Conservation (phyloP, 352 stramenopile genomes). For the Phytophthora vignae region DNA sequence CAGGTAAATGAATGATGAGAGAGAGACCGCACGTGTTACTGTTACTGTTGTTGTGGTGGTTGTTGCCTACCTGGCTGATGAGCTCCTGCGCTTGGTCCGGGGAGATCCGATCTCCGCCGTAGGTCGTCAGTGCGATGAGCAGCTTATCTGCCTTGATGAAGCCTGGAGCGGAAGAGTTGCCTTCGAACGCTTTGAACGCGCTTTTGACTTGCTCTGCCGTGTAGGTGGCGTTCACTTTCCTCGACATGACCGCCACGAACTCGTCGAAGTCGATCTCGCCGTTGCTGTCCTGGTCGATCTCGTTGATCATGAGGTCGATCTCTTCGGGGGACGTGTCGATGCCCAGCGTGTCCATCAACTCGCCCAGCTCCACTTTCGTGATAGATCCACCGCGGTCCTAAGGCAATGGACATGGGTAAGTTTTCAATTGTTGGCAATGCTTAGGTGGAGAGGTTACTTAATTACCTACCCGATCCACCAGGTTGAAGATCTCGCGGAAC, state of each 20-base stretch:
- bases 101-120: slow-evolving; percentile 92
- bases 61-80: slow-evolving; percentile 76
- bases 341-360: slow-evolving; percentile 94
- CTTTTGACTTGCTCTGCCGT: slow-evolving; percentile 93
- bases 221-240: slow-evolving; percentile 95
- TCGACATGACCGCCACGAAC: slow-evolving; percentile 95
- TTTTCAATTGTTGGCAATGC: background rate
- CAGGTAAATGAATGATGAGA: slow-evolving; percentile 8
- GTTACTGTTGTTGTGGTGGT: background rate
- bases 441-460: background rate
- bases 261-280: slow-evolving; percentile 96
- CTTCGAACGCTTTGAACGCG: slow-evolving; percentile 88
- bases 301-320: slow-evolving; percentile 96
- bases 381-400: slow-evolving; percentile 94
- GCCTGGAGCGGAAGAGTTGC: slow-evolving; percentile 62
- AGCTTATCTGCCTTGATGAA: slow-evolving; percentile 90
- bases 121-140: slow-evolving; percentile 88
- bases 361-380: slow-evolving; percentile 93
- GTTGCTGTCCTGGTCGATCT: slow-evolving; percentile 96
- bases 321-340: slow-evolving; percentile 94
- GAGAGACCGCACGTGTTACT: background rate
- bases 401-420: slow-evolving; percentile 1
- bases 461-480: slow-evolving; percentile 85
- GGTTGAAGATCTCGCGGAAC: slow-evolving; percentile 96
- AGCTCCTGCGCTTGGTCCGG: slow-evolving; percentile 92